Base-by-base conservation (phyloP, 2,329 filamentous ascomycete genomes). In the Didymellaceae sp. region DNA sequence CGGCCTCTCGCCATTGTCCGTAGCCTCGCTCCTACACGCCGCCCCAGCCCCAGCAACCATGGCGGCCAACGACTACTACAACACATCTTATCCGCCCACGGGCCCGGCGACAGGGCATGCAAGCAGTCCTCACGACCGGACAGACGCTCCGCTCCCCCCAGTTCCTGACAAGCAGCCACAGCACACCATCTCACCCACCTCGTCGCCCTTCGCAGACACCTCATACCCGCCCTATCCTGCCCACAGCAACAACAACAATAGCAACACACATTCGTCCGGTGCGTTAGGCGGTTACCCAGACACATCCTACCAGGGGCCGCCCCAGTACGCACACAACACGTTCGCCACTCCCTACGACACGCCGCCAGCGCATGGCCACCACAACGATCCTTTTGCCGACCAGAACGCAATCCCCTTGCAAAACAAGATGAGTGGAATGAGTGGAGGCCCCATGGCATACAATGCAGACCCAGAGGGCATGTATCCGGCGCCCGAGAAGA, bases 31-130 rank as follows among this genome's bases (percentile, higher is more conserved):
- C 48, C 31, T 45, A n/a, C 45, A 37, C 35, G 24, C 16, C 28
- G 20, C 10, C 40, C n/a, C n/a, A n/a, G n/a, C n/a, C n/a, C n/a
- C n/a, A n/a, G n/a, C n/a, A n/a, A 54, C 30, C 54, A 80, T 80
- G 77, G 76, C 77, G 35, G 70, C 77, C 47, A 77, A 78, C 73
- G 83, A 88, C 63, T 89, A 89, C 74, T 89, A 89, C 61, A 59
- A 52, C 58, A 78, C 65, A 14, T 74, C 67, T 14, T 75, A 75
- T 56, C 61, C 79, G 50, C 69, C 74, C 41, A 47, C 37, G 21
- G 35, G 35, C 28, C 48, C 42, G 9, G 50, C 41, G 13, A 59
- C 54, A 31, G 56, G 50, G 9, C 55, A 60, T 30, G 45, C 40
- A 10, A 13, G 40, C 21, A 55, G 43, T n/a, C 50, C 53, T 21